Evolutionary conservation across 2,329 filamentous ascomycete species (phyloP).

Genomic region (Onygenales sp.): DNA sequence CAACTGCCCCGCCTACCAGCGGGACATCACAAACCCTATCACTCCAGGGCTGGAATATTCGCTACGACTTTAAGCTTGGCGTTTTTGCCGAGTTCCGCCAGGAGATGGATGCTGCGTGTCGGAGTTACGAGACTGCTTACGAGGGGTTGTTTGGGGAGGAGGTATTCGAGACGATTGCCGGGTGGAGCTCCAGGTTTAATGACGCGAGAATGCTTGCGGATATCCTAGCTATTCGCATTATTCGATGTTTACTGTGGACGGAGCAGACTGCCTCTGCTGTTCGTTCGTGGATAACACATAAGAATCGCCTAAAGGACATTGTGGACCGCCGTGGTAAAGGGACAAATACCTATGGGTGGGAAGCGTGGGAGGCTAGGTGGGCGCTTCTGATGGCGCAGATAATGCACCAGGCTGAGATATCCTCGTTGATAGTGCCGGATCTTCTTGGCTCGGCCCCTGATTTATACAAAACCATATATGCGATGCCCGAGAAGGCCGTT

Average conservation of each 20-base stretch:
- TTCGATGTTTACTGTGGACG: conserved; percentile 75
- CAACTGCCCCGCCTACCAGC: conserved; percentile 70
- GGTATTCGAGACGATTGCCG: conserved; percentile 77
- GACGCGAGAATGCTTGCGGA: conserved; percentile 86
- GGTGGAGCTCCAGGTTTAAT: conserved; percentile 84
- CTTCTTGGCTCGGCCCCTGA: conserved; percentile 16
- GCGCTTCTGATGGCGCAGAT: conserved; percentile 52
- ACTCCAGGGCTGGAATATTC: conserved; percentile 78
- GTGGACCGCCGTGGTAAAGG: conserved; percentile 77
- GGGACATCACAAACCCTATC: conserved; percentile 82
- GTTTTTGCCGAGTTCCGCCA: conserved; percentile 87
- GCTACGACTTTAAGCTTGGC: conserved; percentile 89
- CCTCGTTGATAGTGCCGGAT: conserved; percentile 30
- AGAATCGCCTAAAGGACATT: conserved; percentile 62
- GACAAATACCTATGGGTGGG: conserved; percentile 82
- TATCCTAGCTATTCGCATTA: conserved; percentile 64
- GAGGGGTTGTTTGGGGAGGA: conserved; percentile 73
- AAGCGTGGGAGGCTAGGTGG: conserved; percentile 82
- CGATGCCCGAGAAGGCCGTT: conserved; percentile 42
- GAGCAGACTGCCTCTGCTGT: conserved; percentile 70
- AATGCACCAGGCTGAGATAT: conserved; percentile 43
- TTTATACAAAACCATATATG: conserved; percentile 31
- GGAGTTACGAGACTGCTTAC: conserved; percentile 81
- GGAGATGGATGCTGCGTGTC: conserved; percentile 78
- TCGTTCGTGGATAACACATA: conserved; percentile 70